These are phyloP conservation scores for Hydnomerulius pinastri DNA, from an alignment of 768 basidiomycete species.

Conservation along the genomic window DNA sequence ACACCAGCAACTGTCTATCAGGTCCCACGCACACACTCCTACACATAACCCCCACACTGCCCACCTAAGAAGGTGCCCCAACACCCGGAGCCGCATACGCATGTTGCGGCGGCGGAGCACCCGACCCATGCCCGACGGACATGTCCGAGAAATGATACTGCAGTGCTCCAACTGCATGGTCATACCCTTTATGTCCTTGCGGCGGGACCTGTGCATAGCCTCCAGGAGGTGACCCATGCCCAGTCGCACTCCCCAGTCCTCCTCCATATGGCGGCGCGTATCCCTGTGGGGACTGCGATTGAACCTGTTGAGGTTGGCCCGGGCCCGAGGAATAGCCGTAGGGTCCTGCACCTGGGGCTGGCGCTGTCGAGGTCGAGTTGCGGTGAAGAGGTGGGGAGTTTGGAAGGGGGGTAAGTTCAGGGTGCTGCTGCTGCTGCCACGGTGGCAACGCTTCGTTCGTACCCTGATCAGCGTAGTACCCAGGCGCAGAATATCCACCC, in stretches of 20 bases:
- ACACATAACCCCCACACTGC: background rate
- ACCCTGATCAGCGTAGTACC: constrained; percentile 16
- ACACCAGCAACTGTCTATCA: background rate
- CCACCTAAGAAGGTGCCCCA: constrained; percentile 15
- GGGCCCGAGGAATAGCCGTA: constrained; percentile 22
- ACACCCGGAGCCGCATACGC: constrained; percentile 20
- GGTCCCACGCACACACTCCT: background rate
- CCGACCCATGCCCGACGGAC: constrained; percentile 23
- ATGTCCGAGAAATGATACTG: constrained; percentile 36
- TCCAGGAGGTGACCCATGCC: constrained; percentile 19
- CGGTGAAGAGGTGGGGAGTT: background rate
- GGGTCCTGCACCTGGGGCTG: background rate
- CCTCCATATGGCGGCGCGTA: constrained; percentile 17
- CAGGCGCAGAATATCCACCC: constrained; percentile 16
- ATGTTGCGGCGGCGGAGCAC: constrained; percentile 17
- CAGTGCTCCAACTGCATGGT: constrained; percentile 23
- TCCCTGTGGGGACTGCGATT: constrained; percentile 17
- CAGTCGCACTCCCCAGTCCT: constrained; percentile 22
- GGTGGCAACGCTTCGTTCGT: background rate
- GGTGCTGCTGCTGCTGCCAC: constrained; percentile 1
- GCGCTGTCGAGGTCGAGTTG: background rate
- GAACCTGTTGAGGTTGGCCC: too few relatives aligned
- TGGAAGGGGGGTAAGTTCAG: background rate
- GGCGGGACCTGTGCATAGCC: constrained; percentile 2
- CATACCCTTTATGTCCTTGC: constrained; percentile 24